A percentile compares a stretch with the other conserved stretches of the same genome.
These are phyloP conservation scores for Exidia glandulosa DNA, from an alignment of 768 basidiomycete genomes.

Conservation along the genomic window DNA sequence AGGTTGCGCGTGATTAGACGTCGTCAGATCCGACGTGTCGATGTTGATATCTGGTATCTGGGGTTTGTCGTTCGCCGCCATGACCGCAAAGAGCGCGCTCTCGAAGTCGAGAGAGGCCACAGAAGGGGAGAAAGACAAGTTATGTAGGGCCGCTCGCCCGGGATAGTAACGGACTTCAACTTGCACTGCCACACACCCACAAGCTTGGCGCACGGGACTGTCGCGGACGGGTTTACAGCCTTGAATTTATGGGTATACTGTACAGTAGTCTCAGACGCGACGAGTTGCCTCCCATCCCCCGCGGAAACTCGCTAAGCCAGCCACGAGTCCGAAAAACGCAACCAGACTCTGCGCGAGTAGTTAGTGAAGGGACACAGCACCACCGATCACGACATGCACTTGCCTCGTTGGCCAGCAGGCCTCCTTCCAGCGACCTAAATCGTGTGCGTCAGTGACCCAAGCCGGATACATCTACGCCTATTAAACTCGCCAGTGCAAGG, in stretches of 20 bases:
- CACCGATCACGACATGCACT: constrained; percentile 31
- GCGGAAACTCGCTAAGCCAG: constrained; percentile 50
- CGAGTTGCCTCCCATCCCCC: constrained; percentile 60
- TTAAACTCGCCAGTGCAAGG: constrained; percentile 64
- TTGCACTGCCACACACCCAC: no score
- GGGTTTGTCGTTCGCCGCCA: background rate
- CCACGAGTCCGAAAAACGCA: constrained; percentile 31
- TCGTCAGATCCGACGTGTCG: constrained; percentile 25
- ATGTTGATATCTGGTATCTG: constrained; percentile 9
- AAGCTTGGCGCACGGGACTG: no score
- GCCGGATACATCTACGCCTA: background rate
- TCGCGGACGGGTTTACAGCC: no score
- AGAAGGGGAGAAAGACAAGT: background rate
- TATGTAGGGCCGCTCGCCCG: background rate
- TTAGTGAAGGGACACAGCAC: background rate
- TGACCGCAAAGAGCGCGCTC: background rate
- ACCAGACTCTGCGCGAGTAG: constrained; percentile 25
- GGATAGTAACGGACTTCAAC: no score
- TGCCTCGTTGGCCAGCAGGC: constrained; percentile 58
- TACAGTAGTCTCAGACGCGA: background rate
- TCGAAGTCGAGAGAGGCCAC: background rate
- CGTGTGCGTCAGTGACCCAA: background rate
- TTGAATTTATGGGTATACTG: no score
- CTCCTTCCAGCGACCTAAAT: constrained; percentile 54
- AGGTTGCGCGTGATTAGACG: constrained; percentile 14